A percentile compares a stretch with the other conserved stretches of the same genome.
Conservation (phyloP, 2,329 filamentous ascomycete species). For the Penicillium janthinellum region DNA sequence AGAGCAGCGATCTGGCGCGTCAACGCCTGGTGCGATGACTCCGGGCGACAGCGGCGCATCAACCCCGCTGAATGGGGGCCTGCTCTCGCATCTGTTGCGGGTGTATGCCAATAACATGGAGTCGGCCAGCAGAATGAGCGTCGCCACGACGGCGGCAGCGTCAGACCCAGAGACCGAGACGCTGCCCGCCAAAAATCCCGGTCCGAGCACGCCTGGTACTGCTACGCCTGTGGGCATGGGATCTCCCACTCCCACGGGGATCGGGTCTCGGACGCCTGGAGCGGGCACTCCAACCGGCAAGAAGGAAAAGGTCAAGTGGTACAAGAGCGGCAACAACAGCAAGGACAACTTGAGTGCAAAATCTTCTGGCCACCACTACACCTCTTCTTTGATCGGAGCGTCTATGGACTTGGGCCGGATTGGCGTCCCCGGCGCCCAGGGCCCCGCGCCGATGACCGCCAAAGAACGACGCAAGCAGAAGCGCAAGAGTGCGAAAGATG, state of each 20-base stretch:
- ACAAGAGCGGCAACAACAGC: constrained; percentile 25
- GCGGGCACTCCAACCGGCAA: constrained; percentile 21
- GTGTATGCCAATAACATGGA: constrained; percentile 59
- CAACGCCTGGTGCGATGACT: constrained; percentile 20
- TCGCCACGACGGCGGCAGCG: constrained; percentile 18
- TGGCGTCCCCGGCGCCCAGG: constrained; percentile 26
- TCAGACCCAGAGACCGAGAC: constrained; percentile 24
- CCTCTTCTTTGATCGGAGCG: constrained; percentile 30
- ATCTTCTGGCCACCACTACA: constrained; percentile 19
- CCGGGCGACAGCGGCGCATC: constrained; percentile 17
- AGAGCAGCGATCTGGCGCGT: constrained; percentile 23
- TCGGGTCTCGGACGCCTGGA: constrained; percentile 1
- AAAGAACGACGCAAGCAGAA: constrained; percentile 31
- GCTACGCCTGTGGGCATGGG: background rate
- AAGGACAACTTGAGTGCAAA: constrained; percentile 10
- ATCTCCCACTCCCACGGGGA: background rate
- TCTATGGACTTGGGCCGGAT: constrained; percentile 31
- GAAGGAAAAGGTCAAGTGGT: constrained; percentile 36
- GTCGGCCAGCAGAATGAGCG: constrained; percentile 30
- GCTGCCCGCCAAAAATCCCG: constrained; percentile 10
- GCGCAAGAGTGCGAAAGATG: constrained; percentile 45
- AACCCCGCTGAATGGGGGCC: constrained; percentile 48
- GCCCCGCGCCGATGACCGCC: constrained; percentile 18
- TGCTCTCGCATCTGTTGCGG: constrained; percentile 69
- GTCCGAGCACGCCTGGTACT: constrained; percentile 11